Base-by-base conservation (phyloP, 202 grass and related monocot species). In the Zizania palustris region DNA sequence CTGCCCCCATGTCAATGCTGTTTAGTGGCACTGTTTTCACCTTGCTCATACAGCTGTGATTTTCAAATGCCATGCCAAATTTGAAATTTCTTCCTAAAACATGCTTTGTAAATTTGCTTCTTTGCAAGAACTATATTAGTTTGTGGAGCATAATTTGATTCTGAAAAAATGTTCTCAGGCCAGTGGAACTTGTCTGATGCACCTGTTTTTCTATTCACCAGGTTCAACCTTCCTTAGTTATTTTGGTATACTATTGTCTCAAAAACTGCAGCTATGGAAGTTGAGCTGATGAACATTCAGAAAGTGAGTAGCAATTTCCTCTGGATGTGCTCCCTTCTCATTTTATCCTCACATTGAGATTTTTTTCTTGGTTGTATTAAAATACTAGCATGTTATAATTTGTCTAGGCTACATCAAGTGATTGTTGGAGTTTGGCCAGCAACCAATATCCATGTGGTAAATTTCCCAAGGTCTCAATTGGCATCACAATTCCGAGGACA, bases 391-490 rank as follows among this genome's bases (percentile, higher is more conserved):
- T 48, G 33, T 45, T 71, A 58, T 85, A 22, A 65, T 56, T 21
- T 80, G 15, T 81, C 28, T 36, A 90, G 95, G 76, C 74, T 78
- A 62, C 82, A 70, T 77, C 80, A 83, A 87, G 75, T 84, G 76
- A 80, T 34, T 68, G 70, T 75, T 84, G 81, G 87, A 93, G 83
- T 86, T 84, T 99, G 77, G 79, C 64, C 70, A 91, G 81, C 68
- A 83, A 74, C 28, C 77, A 90, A 45, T 89, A 87, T 85, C 80
- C 81, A 38, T 85, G 81, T 87, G 89, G 83, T 51, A 87, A 85
- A 85, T 84, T 96, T 51, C 88, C 87, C 34, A 99, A 89, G 80
- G 92, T 96, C 73, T 99, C 92, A 84, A 83, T 99, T 70, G 89
- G 89, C 8, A 70, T 96, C 41, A 65, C 67, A 12, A 71, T 90